These are phyloP conservation scores for Marasmius tenuissimus DNA, from an alignment of 1,284 basidiomycete species.

Conservation along the genomic window DNA sequence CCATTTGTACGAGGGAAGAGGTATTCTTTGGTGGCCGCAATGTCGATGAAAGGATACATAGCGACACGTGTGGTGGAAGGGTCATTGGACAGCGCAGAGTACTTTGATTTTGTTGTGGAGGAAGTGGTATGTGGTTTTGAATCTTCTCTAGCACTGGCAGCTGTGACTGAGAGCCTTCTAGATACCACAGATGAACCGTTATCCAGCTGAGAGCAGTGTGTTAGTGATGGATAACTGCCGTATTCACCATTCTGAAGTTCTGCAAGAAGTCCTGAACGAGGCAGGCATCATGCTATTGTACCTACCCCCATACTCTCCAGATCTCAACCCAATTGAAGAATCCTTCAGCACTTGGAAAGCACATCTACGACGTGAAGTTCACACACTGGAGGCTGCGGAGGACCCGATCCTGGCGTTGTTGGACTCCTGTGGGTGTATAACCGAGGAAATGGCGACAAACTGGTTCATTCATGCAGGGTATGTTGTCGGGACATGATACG, in stretches of 20 bases:
- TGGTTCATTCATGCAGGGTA: no score
- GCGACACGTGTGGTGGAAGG: slow-evolving; percentile 23
- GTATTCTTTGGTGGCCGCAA: slow-evolving; percentile 23
- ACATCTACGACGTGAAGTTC: slow-evolving; percentile 6
- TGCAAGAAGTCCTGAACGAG: slow-evolving; percentile 3
- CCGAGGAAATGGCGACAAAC: slow-evolving; percentile 14
- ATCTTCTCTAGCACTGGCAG: not conserved
- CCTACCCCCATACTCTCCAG: slow-evolving; percentile 15
- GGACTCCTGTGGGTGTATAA: slow-evolving; percentile 19
- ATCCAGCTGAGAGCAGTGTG: slow-evolving; percentile 1
- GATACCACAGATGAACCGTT: slow-evolving; percentile 10
- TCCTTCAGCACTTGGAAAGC: slow-evolving; percentile 9
- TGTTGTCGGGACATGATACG: no score
- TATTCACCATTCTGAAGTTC: slow-evolving; percentile 4
- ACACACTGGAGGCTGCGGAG: not conserved
- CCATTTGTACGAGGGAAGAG: slow-evolving; percentile 20
- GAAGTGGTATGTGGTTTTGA: slow-evolving; percentile 21
- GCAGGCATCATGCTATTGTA: slow-evolving; percentile 9
- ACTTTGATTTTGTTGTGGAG: slow-evolving; percentile 24
- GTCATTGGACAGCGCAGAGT: slow-evolving; percentile 22
- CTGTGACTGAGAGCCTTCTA: not conserved
- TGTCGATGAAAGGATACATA: slow-evolving; percentile 24
- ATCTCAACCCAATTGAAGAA: slow-evolving; percentile 12
- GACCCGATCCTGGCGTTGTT: slow-evolving; percentile 10
- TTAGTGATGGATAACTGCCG: slow-evolving; percentile 11